These are phyloP conservation scores for Chlorokybus atmophyticus DNA, from an alignment of 139 green algal species.

Conservation along the genomic window DNA sequence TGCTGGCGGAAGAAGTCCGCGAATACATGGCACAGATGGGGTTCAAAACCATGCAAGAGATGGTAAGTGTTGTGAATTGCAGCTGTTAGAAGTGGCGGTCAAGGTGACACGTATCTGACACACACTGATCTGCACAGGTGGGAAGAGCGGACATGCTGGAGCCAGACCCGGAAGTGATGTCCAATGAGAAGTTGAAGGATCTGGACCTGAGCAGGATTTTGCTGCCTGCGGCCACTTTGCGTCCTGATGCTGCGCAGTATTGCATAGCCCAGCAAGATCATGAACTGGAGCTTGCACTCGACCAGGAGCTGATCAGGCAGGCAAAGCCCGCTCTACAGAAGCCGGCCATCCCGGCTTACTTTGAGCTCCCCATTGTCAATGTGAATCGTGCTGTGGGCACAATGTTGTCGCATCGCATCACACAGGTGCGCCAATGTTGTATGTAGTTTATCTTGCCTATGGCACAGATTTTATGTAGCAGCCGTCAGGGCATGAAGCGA, in stretches of 20 bases:
- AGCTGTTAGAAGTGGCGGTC: no score
- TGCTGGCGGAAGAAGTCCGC: conserved; percentile 85
- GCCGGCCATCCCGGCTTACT: conserved; percentile 36
- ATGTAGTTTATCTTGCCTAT: neutral
- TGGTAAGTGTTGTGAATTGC: no score
- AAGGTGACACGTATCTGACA: neutral
- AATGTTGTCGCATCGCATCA: conserved; percentile 74
- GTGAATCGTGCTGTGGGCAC: conserved; percentile 65
- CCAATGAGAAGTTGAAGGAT: conserved; percentile 56
- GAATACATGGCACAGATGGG: conserved; percentile 77
- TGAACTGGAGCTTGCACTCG: conserved; percentile 61
- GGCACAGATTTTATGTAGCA: no score
- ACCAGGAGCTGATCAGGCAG: conserved; percentile 61
- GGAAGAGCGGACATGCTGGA: conserved; percentile 73
- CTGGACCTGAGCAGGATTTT: conserved; percentile 75
- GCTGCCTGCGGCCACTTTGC: conserved; percentile 55
- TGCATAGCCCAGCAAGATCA: conserved; percentile 55
- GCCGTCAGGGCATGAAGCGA: no score
- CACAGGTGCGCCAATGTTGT: conserved; percentile 35
- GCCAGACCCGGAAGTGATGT: conserved; percentile 46
- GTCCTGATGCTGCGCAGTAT: conserved; percentile 61
- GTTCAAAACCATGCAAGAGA: conserved; percentile 66
- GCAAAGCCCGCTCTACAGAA: conserved; percentile 48
- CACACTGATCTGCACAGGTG: conserved; percentile 22
- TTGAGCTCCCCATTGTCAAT: conserved; percentile 69